Conservation (phyloP, 108 stramenopile genomes). For the Cylindrotheca fusiformis region DNA sequence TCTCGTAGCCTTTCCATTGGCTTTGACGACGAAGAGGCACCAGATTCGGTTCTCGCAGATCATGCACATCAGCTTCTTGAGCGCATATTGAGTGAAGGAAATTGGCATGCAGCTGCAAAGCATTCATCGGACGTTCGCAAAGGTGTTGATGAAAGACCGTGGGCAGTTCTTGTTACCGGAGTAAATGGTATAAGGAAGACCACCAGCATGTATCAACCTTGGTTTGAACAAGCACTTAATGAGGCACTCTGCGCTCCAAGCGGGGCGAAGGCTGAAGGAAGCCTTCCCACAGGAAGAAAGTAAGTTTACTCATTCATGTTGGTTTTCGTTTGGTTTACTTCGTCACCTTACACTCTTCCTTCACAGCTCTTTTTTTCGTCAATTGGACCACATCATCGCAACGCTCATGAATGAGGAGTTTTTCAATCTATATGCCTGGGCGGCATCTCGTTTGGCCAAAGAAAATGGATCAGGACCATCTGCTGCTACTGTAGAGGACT, state of each 20-base stretch:
- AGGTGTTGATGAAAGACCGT: slow-evolving; percentile 33
- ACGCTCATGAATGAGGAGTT: slow-evolving; percentile 82
- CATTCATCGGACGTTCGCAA: slow-evolving; percentile 12
- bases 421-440: slow-evolving; percentile 58
- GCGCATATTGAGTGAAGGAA: slow-evolving; percentile 71
- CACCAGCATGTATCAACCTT: slow-evolving; percentile 80
- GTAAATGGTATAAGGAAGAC: slow-evolving; percentile 90
- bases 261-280: slow-evolving; percentile 4
- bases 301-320: not conserved
- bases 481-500: slow-evolving; percentile 48
- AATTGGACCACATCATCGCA: slow-evolving; percentile 87
- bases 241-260: slow-evolving; percentile 62
- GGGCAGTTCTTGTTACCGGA: slow-evolving; percentile 88
- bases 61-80: slow-evolving; percentile 40
- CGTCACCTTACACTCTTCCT: too few relatives aligned
- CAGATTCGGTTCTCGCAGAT: slow-evolving; percentile 3
- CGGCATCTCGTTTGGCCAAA: slow-evolving; percentile 33
- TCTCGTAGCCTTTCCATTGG: not conserved
- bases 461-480: slow-evolving; percentile 28
- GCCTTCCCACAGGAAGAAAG: slow-evolving; percentile 17
- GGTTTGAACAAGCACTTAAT: slow-evolving; percentile 60
- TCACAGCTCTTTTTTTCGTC: slow-evolving; percentile 78
- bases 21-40: slow-evolving; percentile 1
- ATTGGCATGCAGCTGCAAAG: slow-evolving; percentile 69
- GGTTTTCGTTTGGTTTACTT: too few relatives aligned